A percentile compares a stretch with the other conserved stretches of the same genome.
These are phyloP conservation scores for Aspergillus carbonarius DNA, from an alignment of 2,329 filamentous ascomycete genomes.

Conservation along the genomic window DNA sequence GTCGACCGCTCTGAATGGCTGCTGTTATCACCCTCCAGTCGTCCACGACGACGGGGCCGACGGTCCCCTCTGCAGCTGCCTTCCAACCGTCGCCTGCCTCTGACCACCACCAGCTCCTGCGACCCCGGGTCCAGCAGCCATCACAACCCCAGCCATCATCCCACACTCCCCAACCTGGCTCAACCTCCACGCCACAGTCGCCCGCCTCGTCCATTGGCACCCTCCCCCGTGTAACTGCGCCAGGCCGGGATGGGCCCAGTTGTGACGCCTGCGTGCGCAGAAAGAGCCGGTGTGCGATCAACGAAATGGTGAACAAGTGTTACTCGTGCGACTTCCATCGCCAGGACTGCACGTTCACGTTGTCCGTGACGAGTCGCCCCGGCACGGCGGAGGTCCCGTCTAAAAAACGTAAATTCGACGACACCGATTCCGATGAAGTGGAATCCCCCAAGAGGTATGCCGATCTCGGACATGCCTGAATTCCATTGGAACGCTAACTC, in stretches of 20 bases:
- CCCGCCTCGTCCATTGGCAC: slow-evolving; percentile 20
- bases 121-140: slow-evolving; percentile 24
- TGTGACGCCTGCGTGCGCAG: slow-evolving; percentile 45
- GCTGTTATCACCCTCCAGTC: slow-evolving; percentile 43
- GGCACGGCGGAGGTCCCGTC: slow-evolving; percentile 24
- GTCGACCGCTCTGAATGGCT: slow-evolving; percentile 30
- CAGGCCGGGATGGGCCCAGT: slow-evolving; percentile 37
- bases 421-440: slow-evolving; percentile 25
- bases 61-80: slow-evolving; percentile 20
- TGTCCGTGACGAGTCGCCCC: slow-evolving; percentile 23
- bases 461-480: slow-evolving; percentile 24
- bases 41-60: slow-evolving; percentile 32
- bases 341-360: slow-evolving; percentile 45
- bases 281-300: slow-evolving; percentile 46
- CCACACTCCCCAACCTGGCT: slow-evolving; percentile 26
- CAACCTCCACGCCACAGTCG: slow-evolving; percentile 20
- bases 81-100: slow-evolving; percentile 27
- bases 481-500: slow-evolving; percentile 18
- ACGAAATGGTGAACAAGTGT: slow-evolving; percentile 44
- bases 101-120: slow-evolving; percentile 24
- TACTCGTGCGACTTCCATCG: slow-evolving; percentile 47
- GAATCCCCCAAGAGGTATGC: slow-evolving; percentile 41
- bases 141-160: slow-evolving; percentile 21
- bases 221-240: slow-evolving; percentile 28
- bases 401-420: slow-evolving; percentile 44